Percentiles rank a stretch among this genome's conserved stretches.
Evolutionary conservation across 2,329 filamentous ascomycete species (phyloP).

Genomic region (Emmonsia crescens): DNA sequence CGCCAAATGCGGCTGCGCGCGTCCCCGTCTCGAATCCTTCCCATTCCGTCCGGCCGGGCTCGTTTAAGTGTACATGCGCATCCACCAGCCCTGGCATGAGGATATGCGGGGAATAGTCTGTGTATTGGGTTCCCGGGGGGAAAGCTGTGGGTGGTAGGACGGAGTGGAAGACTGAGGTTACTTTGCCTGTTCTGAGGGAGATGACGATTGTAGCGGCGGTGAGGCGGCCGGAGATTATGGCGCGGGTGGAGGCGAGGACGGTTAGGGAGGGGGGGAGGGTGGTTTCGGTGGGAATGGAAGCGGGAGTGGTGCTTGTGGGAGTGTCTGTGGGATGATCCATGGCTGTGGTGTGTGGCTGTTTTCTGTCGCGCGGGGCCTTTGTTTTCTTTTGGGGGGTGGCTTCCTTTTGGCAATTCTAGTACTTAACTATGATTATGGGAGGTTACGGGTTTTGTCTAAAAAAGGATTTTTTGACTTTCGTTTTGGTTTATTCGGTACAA

Average conservation of each 20-base stretch:
- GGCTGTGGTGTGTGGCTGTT: neutral
- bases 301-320: neutral
- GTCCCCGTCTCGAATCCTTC: slow-evolving; percentile 96
- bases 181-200: slow-evolving; percentile 71
- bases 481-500: slow-evolving; percentile 3
- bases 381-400: neutral
- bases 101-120: slow-evolving; percentile 73
- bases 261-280: slow-evolving; percentile 42
- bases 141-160: slow-evolving; percentile 69
- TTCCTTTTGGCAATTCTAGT: neutral
- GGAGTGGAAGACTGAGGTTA: slow-evolving; percentile 60
- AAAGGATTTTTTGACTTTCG: neutral
- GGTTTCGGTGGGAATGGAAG: neutral
- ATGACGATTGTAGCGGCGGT: slow-evolving; percentile 76
- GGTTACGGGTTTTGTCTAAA: neutral
- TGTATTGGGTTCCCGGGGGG: slow-evolving; percentile 60
- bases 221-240: slow-evolving; percentile 64
- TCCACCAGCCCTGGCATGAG: slow-evolving; percentile 88
- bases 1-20: slow-evolving; percentile 83
- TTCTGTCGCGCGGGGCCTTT: neutral
- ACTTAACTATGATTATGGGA: neutral
- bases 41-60: slow-evolving; percentile 95
- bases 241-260: slow-evolving; percentile 74
- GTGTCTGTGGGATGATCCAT: neutral
- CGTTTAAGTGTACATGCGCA: slow-evolving; percentile 94